Percentiles rank a stretch among this genome's conserved stretches.
Evolutionary conservation across 2,329 filamentous ascomycete genomes (phyloP).

Genomic region (Arthroderma sp.): DNA sequence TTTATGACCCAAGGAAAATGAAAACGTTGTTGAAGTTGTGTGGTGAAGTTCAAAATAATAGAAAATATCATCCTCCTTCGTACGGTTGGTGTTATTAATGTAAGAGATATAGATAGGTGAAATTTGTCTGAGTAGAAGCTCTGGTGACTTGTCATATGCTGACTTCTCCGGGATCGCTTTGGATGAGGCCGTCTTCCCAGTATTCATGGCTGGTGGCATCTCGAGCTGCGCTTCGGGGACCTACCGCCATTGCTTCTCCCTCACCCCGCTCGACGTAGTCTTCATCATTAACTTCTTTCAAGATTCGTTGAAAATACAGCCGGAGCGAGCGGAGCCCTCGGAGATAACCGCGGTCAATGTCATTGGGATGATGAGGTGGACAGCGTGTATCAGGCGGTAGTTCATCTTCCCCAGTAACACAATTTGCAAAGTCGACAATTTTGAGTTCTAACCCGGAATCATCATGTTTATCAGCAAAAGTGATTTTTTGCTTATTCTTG

Average conservation of each 20-base stretch:
- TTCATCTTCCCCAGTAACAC: conserved; percentile 72
- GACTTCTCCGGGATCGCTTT: conserved; percentile 32
- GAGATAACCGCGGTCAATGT: conserved; percentile 79
- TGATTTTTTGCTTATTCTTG: conserved; percentile 18
- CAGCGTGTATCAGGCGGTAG: conserved; percentile 49
- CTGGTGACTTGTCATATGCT: conserved; percentile 17
- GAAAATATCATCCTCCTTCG: no score
- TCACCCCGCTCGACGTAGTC: conserved; percentile 33
- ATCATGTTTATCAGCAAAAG: conserved; percentile 25
- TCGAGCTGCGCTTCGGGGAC: conserved; percentile 20
- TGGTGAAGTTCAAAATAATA: no score
- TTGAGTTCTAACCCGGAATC: conserved; percentile 57
- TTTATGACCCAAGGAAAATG: no score
- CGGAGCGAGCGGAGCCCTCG: conserved; percentile 67
- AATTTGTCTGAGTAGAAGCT: neutral
- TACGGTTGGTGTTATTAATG: neutral
- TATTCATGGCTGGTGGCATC: conserved; percentile 21
- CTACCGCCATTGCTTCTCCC: conserved; percentile 27
- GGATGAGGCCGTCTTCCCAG: conserved; percentile 31
- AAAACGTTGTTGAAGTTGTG: no score
- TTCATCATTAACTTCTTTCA: conserved; percentile 54
- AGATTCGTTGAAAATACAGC: conserved; percentile 76
- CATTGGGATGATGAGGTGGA: conserved; percentile 65
- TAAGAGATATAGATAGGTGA: neutral
- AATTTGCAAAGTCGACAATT: conserved; percentile 97